Evolutionary conservation across 2,329 filamentous ascomycete species (phyloP), one percentile per base, ranked within the genome.

Genomic region (Helotiales sp.): DNA sequence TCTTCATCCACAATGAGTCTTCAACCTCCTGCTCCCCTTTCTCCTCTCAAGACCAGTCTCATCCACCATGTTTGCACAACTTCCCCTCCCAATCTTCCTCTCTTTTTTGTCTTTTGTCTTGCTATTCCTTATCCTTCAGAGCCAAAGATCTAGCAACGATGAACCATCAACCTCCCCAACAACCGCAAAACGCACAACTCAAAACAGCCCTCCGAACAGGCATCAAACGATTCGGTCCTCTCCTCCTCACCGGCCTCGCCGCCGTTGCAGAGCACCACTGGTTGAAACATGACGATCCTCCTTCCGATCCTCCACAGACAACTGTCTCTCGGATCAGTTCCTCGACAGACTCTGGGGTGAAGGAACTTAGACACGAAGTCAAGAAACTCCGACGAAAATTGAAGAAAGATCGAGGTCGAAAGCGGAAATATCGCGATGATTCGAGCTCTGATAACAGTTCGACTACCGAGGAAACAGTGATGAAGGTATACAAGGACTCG

Each of bases 141-240:
- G 22, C 5, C 9, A 2, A 44, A 24, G 3, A 25, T 12, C 6
- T 19, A 15, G 15, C 5, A 4, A 9, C 9, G 10, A 44, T 44
- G 40, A 44, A 44, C n/a, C 40, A 19, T 27, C 40, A 19, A 44
- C 40, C 40, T 15, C 31, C 10, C 10, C 40, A 19, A 25, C 24
- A 44, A 19, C 13, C 15, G 3, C 10, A 24, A 2, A 6, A 25
- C 19, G 40, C 40, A 8, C 12, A 27, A 44, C 22, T 24, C 40
- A 44, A 44, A 44, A 44, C 5, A 1, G 27, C 27, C 22, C 22
- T 24, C 22, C 19, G 19, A 24, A 25, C 7, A 3, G 13, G 19
- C 25, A 15, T 63, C 44, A 60, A 59, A 34, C 59, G 60, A n/a
- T 65, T 63, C 38, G 61, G 60, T 5, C 63, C 63, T 1, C 52